These are phyloP conservation scores for Fusarium sp. DNA, from an alignment of 2,329 filamentous ascomycete species.

Conservation along the genomic window DNA sequence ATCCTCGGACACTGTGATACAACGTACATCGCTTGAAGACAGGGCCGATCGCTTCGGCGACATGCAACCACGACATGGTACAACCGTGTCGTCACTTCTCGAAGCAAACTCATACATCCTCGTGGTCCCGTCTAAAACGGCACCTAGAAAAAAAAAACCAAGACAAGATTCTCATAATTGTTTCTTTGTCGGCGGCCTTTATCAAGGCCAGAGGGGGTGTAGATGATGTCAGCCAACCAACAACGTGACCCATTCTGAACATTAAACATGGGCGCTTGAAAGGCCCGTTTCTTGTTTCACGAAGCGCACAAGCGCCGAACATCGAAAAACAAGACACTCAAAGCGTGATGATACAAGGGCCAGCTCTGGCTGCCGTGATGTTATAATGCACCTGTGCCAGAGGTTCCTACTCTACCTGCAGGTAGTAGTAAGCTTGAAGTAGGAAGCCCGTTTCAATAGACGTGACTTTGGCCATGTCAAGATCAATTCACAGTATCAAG, in stretches of 20 bases:
- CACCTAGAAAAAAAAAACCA: not conserved
- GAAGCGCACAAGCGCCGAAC: slow-evolving; percentile 37
- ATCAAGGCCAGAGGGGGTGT: not conserved
- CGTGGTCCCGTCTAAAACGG: slow-evolving; percentile 24
- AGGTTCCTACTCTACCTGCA: not conserved
- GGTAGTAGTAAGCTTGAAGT: not conserved
- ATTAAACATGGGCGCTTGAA: slow-evolving; percentile 32
- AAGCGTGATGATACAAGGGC: not conserved
- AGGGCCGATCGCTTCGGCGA: not conserved
- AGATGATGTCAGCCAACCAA: slow-evolving; percentile 29
- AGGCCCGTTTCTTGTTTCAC: slow-evolving; percentile 33
- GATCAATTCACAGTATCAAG: not conserved
- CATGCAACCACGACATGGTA: not conserved
- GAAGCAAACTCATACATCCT: slow-evolving; percentile 14
- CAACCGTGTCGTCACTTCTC: slow-evolving; percentile 1
- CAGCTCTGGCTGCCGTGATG: not conserved
- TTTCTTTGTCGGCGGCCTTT: not conserved
- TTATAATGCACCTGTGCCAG: not conserved
- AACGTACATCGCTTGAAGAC: not conserved
- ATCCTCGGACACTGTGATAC: not conserved
- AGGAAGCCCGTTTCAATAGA: not conserved
- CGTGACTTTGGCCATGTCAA: not conserved
- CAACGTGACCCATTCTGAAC: slow-evolving; percentile 7
- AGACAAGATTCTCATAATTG: not conserved
- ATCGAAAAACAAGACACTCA: not conserved